A percentile compares a stretch with the other conserved stretches of the same genome.
Conservation (phyloP, 768 basidiomycete species). For the Lentinula detonsa region DNA sequence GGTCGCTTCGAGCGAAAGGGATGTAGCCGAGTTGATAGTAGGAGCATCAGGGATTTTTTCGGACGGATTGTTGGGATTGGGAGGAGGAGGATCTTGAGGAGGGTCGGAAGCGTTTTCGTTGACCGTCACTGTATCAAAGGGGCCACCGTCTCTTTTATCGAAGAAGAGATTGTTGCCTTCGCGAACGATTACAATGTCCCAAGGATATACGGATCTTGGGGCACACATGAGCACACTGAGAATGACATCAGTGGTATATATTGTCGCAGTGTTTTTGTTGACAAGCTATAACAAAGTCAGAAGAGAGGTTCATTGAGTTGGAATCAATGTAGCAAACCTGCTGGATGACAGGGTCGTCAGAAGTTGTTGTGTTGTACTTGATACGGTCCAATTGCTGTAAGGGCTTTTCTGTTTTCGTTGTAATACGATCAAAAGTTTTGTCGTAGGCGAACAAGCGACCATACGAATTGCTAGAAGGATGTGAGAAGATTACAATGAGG, state of each 20-base stretch:
- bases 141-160: conserved; percentile 96
- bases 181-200: conserved; percentile 95
- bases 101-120: conserved; percentile 98
- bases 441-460: conserved; percentile 92
- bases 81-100: conserved; percentile 74
- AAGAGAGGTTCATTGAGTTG: conserved; percentile 6
- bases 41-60: conserved; percentile 71
- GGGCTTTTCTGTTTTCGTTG: conserved; percentile 86
- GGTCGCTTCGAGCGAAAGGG: conserved; percentile 93
- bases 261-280: conserved; percentile 70
- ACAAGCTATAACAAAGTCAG: conserved; percentile 51
- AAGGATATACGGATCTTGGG: conserved; percentile 91
- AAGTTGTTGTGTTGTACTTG: conserved; percentile 96
- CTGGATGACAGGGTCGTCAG: conserved; percentile 96
- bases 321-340: conserved; percentile 42
- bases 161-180: conserved; percentile 93
- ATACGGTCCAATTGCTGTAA: conserved; percentile 91
- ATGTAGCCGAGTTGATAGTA: conserved; percentile 89
- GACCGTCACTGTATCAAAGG: conserved; percentile 95
- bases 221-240: conserved; percentile 95
- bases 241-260: conserved; percentile 95
- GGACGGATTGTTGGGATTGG: conserved; percentile 71
- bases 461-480: conserved; percentile 59
- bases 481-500: neutral
- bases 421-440: conserved; percentile 91